Conservation (phyloP, 1,284 basidiomycete genomes). For the Puccinia horiana region DNA sequence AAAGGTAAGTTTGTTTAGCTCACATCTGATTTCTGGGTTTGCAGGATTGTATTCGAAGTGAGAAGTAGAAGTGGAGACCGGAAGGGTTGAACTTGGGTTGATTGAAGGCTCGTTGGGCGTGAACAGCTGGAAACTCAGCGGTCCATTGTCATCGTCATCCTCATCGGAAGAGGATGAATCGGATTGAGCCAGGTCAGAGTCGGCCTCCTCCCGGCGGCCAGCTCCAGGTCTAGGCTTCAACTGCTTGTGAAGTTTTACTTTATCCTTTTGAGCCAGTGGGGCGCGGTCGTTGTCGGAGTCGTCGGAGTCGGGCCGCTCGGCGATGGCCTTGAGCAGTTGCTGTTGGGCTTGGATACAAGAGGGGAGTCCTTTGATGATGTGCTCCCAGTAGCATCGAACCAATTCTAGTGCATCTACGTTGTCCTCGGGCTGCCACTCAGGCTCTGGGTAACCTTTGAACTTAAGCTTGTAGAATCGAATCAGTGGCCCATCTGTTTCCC, state of each 20-base stretch:
- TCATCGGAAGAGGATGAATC: not conserved
- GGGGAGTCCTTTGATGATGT: not conserved
- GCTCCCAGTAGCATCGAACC: constrained; percentile 16
- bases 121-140: not conserved
- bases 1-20: not conserved
- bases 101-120: not conserved
- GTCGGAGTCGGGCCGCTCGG: constrained; percentile 1
- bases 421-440: constrained; percentile 17
- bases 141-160: not conserved
- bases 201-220: not conserved
- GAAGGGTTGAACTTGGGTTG: too few species aligned
- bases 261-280: too few species aligned
- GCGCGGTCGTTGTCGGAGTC: not conserved
- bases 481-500: not conserved
- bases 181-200: not conserved
- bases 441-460: constrained; percentile 3
- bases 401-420: constrained; percentile 12
- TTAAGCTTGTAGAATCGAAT: constrained; percentile 5
- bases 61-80: not conserved
- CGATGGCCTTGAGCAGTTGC: not conserved
- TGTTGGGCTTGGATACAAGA: constrained; percentile 12
- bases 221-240: constrained; percentile 2
- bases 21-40: not conserved
- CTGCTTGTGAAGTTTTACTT: not conserved
- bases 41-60: not conserved